Evolutionary conservation across 2,329 filamentous ascomycete genomes (phyloP).

Genomic region (Pseudogymnoascus sp.): DNA sequence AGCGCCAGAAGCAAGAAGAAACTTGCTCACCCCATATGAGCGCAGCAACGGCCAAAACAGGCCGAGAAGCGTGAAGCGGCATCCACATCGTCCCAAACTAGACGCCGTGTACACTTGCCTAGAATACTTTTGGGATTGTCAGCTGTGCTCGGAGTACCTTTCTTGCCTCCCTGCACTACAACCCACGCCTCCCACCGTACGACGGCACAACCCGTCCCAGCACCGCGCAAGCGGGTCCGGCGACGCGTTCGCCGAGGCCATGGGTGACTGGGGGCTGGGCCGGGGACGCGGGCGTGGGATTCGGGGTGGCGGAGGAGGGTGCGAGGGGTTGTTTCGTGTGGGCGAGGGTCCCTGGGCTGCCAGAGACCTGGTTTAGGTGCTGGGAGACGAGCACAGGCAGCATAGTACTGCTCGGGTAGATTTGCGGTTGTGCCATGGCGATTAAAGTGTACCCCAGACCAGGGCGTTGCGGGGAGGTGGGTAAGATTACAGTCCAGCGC

Average conservation of each 20-base stretch:
- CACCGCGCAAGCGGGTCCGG: not conserved
- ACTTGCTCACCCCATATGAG: not conserved
- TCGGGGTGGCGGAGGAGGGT: not conserved
- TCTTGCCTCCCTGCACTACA: not conserved
- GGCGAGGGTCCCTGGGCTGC: not conserved
- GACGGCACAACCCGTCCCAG: not conserved
- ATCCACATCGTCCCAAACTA: not conserved
- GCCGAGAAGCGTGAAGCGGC: not conserved
- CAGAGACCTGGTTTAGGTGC: not conserved
- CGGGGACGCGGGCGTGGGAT: not conserved
- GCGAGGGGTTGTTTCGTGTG: not conserved
- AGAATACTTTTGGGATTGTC: not conserved
- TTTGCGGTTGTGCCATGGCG: not conserved
- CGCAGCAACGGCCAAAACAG: not conserved
- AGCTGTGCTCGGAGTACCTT: not conserved
- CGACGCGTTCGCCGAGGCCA: not conserved
- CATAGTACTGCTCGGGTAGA: not conserved
- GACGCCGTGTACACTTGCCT: not conserved
- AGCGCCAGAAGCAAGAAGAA: not conserved
- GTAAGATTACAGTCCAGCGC: not conserved
- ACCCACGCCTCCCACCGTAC: not conserved
- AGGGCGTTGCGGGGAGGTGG: not conserved
- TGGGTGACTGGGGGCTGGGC: not conserved
- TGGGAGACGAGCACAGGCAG: not conserved
- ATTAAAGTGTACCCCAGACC: not conserved